Base-by-base conservation (phyloP, 2,329 filamentous ascomycete species). In the Helotiales sp. region DNA sequence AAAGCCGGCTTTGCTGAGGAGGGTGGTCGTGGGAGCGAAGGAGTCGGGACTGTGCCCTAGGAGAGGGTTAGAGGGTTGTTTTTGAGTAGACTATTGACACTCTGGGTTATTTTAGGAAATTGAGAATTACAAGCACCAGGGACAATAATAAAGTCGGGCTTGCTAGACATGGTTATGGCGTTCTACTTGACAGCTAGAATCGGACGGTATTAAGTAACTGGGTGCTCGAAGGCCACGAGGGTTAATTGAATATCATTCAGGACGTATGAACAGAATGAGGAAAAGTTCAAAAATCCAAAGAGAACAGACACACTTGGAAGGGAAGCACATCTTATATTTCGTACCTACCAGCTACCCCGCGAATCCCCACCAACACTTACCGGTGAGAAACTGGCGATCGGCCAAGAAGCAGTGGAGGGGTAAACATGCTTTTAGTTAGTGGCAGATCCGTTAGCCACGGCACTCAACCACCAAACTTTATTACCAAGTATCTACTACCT, bases 71-170 rank as follows among this genome's bases (percentile, higher is more conserved):
- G 32, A 13, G 8, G 11, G 20, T 60, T 26, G 11, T 6, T 28
- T 7, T 22, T 28, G 34, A 45, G 11, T 45, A 28, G 55, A 4
- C 8, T 7, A 1, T 45, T 30, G 34, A 24, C n/a, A n/a, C n/a
- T n/a, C n/a, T n/a, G n/a, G n/a, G n/a, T n/a, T n/a, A n/a, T n/a
- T n/a, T 28, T 13, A 20, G 40, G 10, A 15, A 10, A 5, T 28
- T 13, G 22, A 7, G 32, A 50, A 22, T 61, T 73, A 71, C 70
- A 74, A 1, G 72, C 73, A 2, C 74, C 74, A 3, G 74, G 73
- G 6, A 76, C 72, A 24, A 75, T 47, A 54, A 76, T 63, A 34
- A 75, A 73, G 13, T 72, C 71, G 34, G 72, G 69, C 47, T 73
- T 74, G 24, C 65, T 60, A 22, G 62, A 30, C 68, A 70, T 71